Percentiles rank a stretch among this genome's conserved stretches.
These are phyloP conservation scores for Groenewaldozyma tartarivorans DNA, from an alignment of 805 yeast genomes.

Conservation along the genomic window DNA sequence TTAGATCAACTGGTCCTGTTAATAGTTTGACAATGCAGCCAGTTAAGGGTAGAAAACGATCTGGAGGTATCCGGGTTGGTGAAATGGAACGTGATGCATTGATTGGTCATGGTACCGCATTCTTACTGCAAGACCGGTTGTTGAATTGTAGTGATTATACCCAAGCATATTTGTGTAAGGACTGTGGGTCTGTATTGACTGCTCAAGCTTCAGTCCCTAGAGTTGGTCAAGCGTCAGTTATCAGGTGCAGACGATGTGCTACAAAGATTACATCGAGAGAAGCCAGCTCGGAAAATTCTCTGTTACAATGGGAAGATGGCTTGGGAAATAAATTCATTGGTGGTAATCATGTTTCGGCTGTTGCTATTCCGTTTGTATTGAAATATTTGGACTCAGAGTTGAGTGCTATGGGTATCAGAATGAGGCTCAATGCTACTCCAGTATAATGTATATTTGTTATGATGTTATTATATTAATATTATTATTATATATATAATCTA, in stretches of 20 bases:
- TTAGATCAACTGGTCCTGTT: slow-evolving; percentile 97
- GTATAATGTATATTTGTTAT: no score
- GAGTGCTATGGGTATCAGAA: slow-evolving; percentile 94
- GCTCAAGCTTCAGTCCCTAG: slow-evolving; percentile 89
- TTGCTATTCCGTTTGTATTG: slow-evolving; percentile 93
- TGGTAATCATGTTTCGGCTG: slow-evolving; percentile 88
- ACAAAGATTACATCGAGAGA: slow-evolving; percentile 29
- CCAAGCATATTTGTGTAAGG: slow-evolving; percentile 79
- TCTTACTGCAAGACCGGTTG: slow-evolving; percentile 85
- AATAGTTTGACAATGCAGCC: slow-evolving; percentile 98
- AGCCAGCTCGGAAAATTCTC: slow-evolving; percentile 46
- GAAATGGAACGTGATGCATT: slow-evolving; percentile 99
- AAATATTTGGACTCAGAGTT: slow-evolving; percentile 91
- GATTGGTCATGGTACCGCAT: slow-evolving; percentile 97
- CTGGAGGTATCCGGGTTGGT: slow-evolving; percentile 99
- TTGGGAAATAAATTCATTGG: slow-evolving; percentile 87
- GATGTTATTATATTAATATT: no score
- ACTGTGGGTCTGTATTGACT: slow-evolving; percentile 85
- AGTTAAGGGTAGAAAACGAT: slow-evolving; percentile 96
- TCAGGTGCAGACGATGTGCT: slow-evolving; percentile 90
- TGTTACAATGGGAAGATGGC: slow-evolving; percentile 83
- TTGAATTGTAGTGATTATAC: slow-evolving; percentile 94
- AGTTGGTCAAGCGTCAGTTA: slow-evolving; percentile 67
- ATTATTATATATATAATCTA: no score
- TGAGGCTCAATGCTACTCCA: slow-evolving; percentile 78